Evolutionary conservation across 1,284 basidiomycete genomes (phyloP).

Genomic region (Retiboletus fuscus): DNA sequence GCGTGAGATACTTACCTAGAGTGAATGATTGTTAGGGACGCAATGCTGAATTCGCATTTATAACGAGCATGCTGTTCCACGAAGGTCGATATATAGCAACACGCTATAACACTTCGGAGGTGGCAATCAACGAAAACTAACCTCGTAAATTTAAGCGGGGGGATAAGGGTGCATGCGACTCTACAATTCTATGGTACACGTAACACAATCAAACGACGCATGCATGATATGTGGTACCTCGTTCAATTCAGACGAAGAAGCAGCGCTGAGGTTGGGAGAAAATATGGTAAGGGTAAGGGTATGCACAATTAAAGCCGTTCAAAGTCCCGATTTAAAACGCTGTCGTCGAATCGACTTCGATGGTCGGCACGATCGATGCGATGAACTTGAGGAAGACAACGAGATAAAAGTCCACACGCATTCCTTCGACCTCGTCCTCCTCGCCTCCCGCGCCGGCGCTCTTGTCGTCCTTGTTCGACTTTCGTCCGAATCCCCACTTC

Average conservation of each 20-base stretch:
- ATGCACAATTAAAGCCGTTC: conserved; percentile 35
- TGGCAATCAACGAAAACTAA: neutral
- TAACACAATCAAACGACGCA: conserved; percentile 16
- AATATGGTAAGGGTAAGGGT: conserved; percentile 32
- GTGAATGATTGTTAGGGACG: neutral
- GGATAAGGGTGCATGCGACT: conserved; percentile 42
- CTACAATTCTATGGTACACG: conserved; percentile 47
- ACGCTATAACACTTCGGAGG: neutral
- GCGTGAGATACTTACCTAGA: neutral
- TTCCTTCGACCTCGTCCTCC: conserved; percentile 82
- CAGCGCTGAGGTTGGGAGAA: neutral
- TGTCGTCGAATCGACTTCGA: conserved; percentile 93
- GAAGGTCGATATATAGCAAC: no score
- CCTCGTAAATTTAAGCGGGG: conserved; percentile 30
- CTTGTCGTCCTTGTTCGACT: conserved; percentile 73
- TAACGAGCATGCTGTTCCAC: neutral
- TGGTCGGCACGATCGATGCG: conserved; percentile 92
- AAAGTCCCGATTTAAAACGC: conserved; percentile 66
- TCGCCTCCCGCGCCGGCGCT: conserved; percentile 61
- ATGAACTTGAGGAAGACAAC: conserved; percentile 99
- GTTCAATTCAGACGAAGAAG: conserved; percentile 22
- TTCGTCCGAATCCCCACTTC: conserved; percentile 87
- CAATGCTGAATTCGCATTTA: neutral
- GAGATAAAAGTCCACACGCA: conserved; percentile 95
- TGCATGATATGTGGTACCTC: conserved; percentile 16